These are phyloP conservation scores for Scheffersomyces lignicola DNA, from an alignment of 1,139 yeast species.

Conservation along the genomic window DNA sequence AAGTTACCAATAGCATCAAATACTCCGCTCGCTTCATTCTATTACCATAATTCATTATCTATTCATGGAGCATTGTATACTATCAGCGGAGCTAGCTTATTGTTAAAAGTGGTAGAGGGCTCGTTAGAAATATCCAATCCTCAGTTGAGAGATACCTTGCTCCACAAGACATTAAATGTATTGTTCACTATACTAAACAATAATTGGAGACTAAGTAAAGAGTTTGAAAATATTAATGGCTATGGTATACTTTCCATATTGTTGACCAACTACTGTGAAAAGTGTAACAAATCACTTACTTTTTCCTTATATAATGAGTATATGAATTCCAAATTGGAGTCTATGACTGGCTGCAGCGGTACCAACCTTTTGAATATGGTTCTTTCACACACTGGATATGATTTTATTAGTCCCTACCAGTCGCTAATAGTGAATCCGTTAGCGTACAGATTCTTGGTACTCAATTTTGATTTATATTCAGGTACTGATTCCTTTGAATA, in stretches of 20 bases:
- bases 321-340: conserved; percentile 7
- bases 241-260: conserved; percentile 38
- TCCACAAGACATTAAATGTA: conserved; percentile 24
- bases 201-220: conserved; percentile 41
- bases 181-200: conserved; percentile 29
- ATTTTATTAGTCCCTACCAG: conserved; percentile 22
- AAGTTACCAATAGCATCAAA: conserved; percentile 3
- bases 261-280: conserved; percentile 28
- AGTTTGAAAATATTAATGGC: conserved; percentile 45
- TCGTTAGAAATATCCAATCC: conserved; percentile 16
- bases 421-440: conserved; percentile 31
- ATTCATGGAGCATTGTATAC: conserved; percentile 33
- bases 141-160: conserved; percentile 19
- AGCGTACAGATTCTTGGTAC: conserved; percentile 30
- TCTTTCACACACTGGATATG: conserved; percentile 26
- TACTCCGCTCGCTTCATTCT: conserved; percentile 13
- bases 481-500: conserved; percentile 47
- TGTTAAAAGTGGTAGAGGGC: conserved; percentile 32
- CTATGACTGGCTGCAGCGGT: conserved; percentile 10
- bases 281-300: conserved; percentile 18
- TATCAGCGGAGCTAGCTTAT: conserved; percentile 37
- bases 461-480: conserved; percentile 36
- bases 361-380: conserved; percentile 21
- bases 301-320: conserved; percentile 14
- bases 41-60: conserved; percentile 27